Conservation (phyloP, 192 early-diverging fungal species). For the Coemansia sp. region DNA sequence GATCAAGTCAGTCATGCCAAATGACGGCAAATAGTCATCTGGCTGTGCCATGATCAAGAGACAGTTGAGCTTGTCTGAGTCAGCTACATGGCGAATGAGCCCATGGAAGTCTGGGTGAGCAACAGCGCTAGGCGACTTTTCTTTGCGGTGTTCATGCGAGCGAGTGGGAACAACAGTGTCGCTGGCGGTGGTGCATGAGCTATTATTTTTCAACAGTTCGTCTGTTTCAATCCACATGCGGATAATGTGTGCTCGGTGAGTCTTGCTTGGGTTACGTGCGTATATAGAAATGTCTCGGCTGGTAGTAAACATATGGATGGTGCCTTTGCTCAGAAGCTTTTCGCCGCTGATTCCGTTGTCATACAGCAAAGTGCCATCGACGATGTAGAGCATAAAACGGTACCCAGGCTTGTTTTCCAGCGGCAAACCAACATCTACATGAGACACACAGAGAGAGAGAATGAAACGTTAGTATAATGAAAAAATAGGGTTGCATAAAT, state of each 20-base stretch:
- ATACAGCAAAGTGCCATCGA: conserved; percentile 41
- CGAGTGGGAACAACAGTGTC: conserved; percentile 7
- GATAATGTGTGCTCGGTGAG: conserved; percentile 41
- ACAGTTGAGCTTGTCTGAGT: conserved; percentile 50
- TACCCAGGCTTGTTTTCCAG: conserved; percentile 49
- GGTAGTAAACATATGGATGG: conserved; percentile 37
- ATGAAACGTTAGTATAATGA: background rate
- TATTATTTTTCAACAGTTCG: conserved; percentile 1
- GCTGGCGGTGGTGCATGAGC: conserved; percentile 1
- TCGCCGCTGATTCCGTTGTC: conserved; percentile 47
- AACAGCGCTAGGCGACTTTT: background rate
- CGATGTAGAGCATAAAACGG: conserved; percentile 39
- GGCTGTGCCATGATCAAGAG: conserved; percentile 36
- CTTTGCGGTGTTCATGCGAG: conserved; percentile 3
- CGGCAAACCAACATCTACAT: conserved; percentile 45
- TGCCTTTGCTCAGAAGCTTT: conserved; percentile 46
- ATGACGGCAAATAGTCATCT: conserved; percentile 38
- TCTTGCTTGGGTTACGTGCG: conserved; percentile 46
- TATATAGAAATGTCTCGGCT: conserved; percentile 25
- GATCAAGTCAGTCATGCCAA: conserved; percentile 38
- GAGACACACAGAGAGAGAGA: background rate
- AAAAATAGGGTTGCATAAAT: conserved; percentile 6
- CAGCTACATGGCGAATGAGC: conserved; percentile 38
- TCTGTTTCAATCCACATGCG: conserved; percentile 47
- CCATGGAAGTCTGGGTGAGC: conserved; percentile 25